A percentile compares a stretch with the other conserved stretches of the same genome.
Conservation (phyloP, 1,284 basidiomycete genomes). For the Singerocomus inundabilis region DNA sequence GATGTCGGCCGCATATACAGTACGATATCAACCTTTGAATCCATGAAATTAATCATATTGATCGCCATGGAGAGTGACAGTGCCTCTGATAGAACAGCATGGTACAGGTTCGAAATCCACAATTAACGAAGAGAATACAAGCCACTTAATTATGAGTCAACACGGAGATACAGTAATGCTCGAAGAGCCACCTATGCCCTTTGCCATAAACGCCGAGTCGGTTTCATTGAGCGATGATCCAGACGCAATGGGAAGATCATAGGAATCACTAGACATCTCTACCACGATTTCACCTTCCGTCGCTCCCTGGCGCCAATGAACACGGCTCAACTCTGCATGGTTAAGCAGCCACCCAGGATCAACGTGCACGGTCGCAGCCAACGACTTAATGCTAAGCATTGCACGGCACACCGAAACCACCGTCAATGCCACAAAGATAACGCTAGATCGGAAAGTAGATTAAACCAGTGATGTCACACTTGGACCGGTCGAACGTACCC, state of each 20-base stretch:
- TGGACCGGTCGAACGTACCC: slow-evolving; percentile 10
- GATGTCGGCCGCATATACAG: too few species aligned
- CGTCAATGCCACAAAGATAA: slow-evolving; percentile 76
- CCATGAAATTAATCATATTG: background rate
- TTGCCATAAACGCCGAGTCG: background rate
- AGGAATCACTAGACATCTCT: slow-evolving; percentile 50
- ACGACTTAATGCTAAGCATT: slow-evolving; percentile 38
- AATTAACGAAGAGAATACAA: background rate
- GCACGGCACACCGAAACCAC: slow-evolving; percentile 31
- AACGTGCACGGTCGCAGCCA: slow-evolving; percentile 38
- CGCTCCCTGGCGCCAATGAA: slow-evolving; percentile 38
- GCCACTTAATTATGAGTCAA: background rate
- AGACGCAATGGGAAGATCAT: slow-evolving; percentile 1
- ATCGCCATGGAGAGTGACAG: background rate
- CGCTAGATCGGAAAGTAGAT: slow-evolving; percentile 59
- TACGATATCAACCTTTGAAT: too few species aligned
- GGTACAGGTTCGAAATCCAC: background rate
- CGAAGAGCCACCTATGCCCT: background rate
- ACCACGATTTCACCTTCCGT: slow-evolving; percentile 42
- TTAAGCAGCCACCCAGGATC: slow-evolving; percentile 40
- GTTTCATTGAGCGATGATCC: background rate
- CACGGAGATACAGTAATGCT: background rate
- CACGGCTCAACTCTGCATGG: slow-evolving; percentile 40
- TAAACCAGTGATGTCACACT: slow-evolving; percentile 21
- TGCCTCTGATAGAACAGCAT: background rate